Evolutionary conservation across 73 alveolate species (phyloP).

Genomic region (Paramecium biaurelia): DNA sequence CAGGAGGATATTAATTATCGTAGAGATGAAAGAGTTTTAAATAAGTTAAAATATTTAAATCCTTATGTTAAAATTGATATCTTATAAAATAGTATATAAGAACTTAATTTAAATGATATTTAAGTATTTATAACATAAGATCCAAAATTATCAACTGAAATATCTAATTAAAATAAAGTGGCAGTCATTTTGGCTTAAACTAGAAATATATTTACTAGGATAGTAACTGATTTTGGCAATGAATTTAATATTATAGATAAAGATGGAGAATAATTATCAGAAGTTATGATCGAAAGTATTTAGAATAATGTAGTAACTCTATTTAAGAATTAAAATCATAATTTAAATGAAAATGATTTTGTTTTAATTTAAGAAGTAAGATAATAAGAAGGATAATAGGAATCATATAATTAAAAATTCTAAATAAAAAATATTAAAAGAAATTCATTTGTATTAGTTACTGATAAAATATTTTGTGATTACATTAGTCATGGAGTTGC

Average conservation of each 20-base stretch:
- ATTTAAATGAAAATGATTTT: neutral
- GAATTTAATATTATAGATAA: slow-evolving; percentile 86
- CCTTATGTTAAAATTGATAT: slow-evolving; percentile 73
- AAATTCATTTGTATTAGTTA: slow-evolving; percentile 61
- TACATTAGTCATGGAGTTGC: slow-evolving; percentile 69
- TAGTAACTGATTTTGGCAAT: slow-evolving; percentile 87
- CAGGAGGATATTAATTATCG: slow-evolving; percentile 78
- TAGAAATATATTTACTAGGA: slow-evolving; percentile 79
- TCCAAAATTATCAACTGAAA: neutral
- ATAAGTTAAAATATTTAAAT: slow-evolving; percentile 83
- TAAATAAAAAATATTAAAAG: slow-evolving; percentile 60
- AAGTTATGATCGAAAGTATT: slow-evolving; percentile 71
- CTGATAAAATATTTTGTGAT: slow-evolving; percentile 49
- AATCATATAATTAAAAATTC: slow-evolving; percentile 63
- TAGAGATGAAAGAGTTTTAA: slow-evolving; percentile 74
- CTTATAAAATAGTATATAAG: neutral
- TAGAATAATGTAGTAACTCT: neutral
- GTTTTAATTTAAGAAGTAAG: neutral
- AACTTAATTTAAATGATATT: neutral
- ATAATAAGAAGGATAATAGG: slow-evolving; percentile 2
- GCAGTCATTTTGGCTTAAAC: slow-evolving; percentile 65
- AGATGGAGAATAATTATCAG: slow-evolving; percentile 91
- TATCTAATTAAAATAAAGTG: neutral
- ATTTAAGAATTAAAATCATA: neutral
- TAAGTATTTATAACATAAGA: neutral